These are phyloP conservation scores for Coleophoma eucalyptorum DNA, from an alignment of 2,329 filamentous ascomycete species.

Conservation along the genomic window DNA sequence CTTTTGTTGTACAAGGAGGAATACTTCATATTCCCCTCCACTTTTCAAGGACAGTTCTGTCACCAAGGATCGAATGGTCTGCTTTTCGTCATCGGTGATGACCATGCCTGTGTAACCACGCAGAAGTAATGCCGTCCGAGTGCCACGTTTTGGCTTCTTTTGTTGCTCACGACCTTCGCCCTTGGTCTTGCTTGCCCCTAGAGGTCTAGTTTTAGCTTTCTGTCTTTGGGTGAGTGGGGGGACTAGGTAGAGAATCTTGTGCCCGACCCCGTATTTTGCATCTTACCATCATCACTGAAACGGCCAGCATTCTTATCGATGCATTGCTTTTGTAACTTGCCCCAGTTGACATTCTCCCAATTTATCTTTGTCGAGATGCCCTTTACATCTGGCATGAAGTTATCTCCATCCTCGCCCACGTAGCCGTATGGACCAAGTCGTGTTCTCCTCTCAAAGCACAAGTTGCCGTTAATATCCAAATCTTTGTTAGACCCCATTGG, in stretches of 20 bases:
- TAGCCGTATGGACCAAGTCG: conserved; percentile 63
- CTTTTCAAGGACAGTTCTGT: conserved; percentile 74
- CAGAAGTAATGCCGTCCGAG: conserved; percentile 2
- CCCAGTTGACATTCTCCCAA: conserved; percentile 3
- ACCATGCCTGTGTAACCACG: conserved; percentile 2
- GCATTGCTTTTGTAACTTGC: conserved; percentile 1
- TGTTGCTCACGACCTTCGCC: neutral
- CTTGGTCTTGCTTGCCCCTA: neutral
- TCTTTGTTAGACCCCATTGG: conserved; percentile 58
- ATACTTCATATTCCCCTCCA: conserved; percentile 77
- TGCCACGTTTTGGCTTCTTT: neutral
- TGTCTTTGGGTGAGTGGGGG: neutral
- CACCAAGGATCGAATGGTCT: conserved; percentile 65
- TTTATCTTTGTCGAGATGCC: neutral
- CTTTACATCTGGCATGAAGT: neutral
- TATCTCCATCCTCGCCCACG: neutral
- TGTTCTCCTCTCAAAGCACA: conserved; percentile 64
- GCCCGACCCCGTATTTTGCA: neutral
- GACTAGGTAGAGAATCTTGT: neutral
- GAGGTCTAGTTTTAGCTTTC: neutral
- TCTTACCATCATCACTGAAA: neutral
- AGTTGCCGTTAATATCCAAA: conserved; percentile 52
- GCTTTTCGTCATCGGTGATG: conserved; percentile 2
- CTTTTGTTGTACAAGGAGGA: conserved; percentile 83
- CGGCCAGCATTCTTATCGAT: conserved; percentile 1